These are phyloP conservation scores for Tricholomella constricta DNA, from an alignment of 768 basidiomycete species.

Conservation along the genomic window DNA sequence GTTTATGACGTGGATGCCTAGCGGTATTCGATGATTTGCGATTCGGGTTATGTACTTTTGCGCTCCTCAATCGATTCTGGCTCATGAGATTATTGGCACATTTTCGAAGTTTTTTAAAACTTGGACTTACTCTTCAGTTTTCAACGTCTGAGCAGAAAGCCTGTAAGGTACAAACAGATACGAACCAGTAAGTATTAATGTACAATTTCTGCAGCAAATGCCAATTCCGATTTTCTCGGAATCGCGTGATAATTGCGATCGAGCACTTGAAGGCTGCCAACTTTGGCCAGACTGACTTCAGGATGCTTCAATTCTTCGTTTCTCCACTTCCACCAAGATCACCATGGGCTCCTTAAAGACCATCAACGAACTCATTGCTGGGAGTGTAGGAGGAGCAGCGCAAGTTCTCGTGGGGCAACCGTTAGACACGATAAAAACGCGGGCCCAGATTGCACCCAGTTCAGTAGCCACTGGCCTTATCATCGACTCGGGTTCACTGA, in stretches of 20 bases:
- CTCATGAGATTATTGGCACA: too few relatives aligned
- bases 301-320: not conserved
- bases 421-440: slow-evolving; percentile 85
- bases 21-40: too few relatives aligned
- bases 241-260: slow-evolving; percentile 19
- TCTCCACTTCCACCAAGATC: not conserved
- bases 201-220: too few relatives aligned
- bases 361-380: slow-evolving; percentile 82
- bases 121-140: too few relatives aligned
- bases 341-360: slow-evolving; percentile 46
- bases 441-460: slow-evolving; percentile 88
- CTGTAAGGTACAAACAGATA: too few relatives aligned
- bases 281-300: not conserved
- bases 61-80: too few relatives aligned
- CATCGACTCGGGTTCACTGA: slow-evolving; percentile 1
- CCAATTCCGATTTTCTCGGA: not conserved
- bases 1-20: slow-evolving; percentile 6
- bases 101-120: too few relatives aligned
- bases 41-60: too few relatives aligned
- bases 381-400: slow-evolving; percentile 89
- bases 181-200: too few relatives aligned
- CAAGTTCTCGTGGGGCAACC: slow-evolving; percentile 96
- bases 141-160: too few relatives aligned
- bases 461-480: slow-evolving; percentile 24
- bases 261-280: not conserved